Evolutionary conservation across 305 asterid species (phyloP).

Genomic region (Caryopteris hybrid): DNA sequence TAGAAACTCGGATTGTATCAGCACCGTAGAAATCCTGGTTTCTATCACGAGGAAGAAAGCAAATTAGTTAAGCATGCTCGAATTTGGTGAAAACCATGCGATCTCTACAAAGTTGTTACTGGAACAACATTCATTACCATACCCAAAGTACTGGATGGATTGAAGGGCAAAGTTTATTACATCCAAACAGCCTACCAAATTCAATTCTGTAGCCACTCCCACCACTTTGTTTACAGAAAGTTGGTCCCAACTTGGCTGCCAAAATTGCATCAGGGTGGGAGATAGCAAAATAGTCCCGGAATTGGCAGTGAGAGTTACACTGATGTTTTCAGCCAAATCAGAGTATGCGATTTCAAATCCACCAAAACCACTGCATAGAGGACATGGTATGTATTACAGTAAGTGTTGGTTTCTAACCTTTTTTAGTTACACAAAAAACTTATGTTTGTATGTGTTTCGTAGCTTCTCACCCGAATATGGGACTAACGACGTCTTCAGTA

Average conservation of each 20-base stretch:
- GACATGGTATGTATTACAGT: background rate
- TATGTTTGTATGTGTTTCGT: background rate
- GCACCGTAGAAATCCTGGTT: conserved; percentile 64
- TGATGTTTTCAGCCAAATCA: conserved; percentile 54
- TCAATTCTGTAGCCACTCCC: conserved; percentile 35
- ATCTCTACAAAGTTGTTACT: background rate
- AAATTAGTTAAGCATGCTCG: background rate
- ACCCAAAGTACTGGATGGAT: conserved; percentile 79
- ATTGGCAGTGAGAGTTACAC: conserved; percentile 48
- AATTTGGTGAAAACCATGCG: no score
- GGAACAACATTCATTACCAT: background rate
- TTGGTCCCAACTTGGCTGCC: conserved; percentile 55
- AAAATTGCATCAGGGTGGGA: conserved; percentile 60
- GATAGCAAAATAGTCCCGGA: conserved; percentile 56
- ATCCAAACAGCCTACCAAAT: conserved; percentile 56
- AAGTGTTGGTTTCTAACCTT: no score
- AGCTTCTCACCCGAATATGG: conserved; percentile 62
- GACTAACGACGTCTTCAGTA: conserved; percentile 65
- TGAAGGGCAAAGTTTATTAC: conserved; percentile 70
- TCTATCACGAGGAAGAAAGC: conserved; percentile 28
- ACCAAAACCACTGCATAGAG: conserved; percentile 69
- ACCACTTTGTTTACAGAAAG: conserved; percentile 30
- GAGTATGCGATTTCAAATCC: conserved; percentile 71
- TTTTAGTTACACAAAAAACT: no score
- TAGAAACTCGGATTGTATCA: conserved; percentile 54